Percentiles rank a stretch among this genome's conserved stretches.
These are phyloP conservation scores for Fusarium agapanthi DNA, from an alignment of 2,329 filamentous ascomycete genomes.

Conservation along the genomic window DNA sequence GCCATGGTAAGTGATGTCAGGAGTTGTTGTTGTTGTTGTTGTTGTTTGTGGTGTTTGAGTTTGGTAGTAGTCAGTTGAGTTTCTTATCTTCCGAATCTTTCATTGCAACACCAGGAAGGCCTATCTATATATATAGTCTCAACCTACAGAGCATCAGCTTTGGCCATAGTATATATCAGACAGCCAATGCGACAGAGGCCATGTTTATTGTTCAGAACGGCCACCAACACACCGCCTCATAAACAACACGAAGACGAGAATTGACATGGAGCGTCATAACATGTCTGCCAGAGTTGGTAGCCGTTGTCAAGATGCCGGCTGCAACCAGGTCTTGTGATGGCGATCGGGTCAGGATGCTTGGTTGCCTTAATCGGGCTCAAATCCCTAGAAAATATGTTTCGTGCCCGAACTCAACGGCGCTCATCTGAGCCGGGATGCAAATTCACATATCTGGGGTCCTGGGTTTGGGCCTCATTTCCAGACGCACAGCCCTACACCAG, in stretches of 20 bases:
- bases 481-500: constrained; percentile 12
- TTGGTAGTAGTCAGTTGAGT: background rate
- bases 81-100: background rate
- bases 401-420: constrained; percentile 21
- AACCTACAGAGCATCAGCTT: background rate
- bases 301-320: constrained; percentile 27
- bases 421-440: constrained; percentile 13
- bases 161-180: background rate
- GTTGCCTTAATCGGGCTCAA: constrained; percentile 31
- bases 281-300: constrained; percentile 24
- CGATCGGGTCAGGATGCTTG: constrained; percentile 23
- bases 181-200: constrained; percentile 3
- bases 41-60: background rate
- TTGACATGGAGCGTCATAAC: constrained; percentile 9
- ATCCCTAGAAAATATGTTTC: background rate
- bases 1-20: constrained; percentile 9
- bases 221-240: constrained; percentile 27
- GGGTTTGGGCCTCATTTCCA: constrained; percentile 30
- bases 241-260: background rate
- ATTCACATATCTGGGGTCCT: constrained; percentile 2
- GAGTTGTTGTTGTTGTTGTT: background rate
- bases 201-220: constrained; percentile 2
- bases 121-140: constrained; percentile 32
- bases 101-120: background rate
- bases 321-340: constrained; percentile 35